Evolutionary conservation across 176 grass and related monocot genomes (phyloP).

Genomic region (Cenchrus americanus): DNA sequence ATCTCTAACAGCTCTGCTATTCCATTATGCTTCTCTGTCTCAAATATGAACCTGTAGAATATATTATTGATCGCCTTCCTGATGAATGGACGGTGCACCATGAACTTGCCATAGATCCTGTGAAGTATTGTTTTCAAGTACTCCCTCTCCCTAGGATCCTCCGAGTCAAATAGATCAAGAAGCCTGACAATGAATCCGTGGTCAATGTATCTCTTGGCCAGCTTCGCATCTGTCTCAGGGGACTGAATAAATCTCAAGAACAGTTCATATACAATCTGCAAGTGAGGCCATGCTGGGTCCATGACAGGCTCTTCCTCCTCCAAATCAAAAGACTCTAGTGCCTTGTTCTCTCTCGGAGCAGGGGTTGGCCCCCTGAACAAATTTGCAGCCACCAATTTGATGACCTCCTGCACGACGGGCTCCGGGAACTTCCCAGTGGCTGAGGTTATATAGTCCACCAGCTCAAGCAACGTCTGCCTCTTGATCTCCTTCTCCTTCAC

Average conservation of each 20-base stretch:
- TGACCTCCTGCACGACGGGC: conserved; percentile 52
- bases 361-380: conserved; percentile 56
- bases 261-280: conserved; percentile 74
- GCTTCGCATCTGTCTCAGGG: conserved; percentile 66
- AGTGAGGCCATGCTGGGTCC: conserved; percentile 68
- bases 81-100: conserved; percentile 80
- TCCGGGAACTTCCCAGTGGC: conserved; percentile 61
- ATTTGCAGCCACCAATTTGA: conserved; percentile 59
- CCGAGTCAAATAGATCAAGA: conserved; percentile 73
- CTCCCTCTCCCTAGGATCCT: conserved; percentile 80
- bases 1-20: conserved; percentile 73
- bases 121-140: conserved; percentile 85
- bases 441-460: conserved; percentile 71
- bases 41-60: conserved; percentile 79
- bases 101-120: conserved; percentile 82
- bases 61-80: conserved; percentile 77
- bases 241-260: conserved; percentile 81
- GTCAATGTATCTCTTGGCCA: conserved; percentile 76
- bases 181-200: conserved; percentile 67
- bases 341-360: conserved; percentile 60
- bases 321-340: conserved; percentile 55
- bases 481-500: conserved; percentile 78
- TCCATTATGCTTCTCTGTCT: conserved; percentile 78
- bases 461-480: conserved; percentile 68
- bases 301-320: conserved; percentile 82